Evolutionary conservation across 2,329 filamentous ascomycete genomes (phyloP).

Genomic region (Mycogone perniciosa): DNA sequence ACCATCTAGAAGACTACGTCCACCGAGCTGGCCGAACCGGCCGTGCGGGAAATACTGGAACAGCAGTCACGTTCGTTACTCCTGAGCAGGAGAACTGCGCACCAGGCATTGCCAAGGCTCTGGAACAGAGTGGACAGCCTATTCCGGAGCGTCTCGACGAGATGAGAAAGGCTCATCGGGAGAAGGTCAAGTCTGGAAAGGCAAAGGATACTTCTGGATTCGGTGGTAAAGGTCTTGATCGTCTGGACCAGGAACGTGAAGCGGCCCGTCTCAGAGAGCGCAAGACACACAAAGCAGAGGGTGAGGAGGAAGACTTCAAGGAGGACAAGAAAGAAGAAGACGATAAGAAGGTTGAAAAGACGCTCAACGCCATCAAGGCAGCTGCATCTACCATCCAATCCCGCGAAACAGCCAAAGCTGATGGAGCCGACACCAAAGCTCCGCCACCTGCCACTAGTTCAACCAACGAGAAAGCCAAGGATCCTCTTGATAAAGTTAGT

Average conservation of each 20-base stretch:
- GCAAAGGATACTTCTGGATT: slow-evolving; percentile 88
- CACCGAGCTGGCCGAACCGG: slow-evolving; percentile 91
- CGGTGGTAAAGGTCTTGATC: slow-evolving; percentile 88
- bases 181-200: slow-evolving; percentile 89
- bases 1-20: slow-evolving; percentile 94
- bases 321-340: slow-evolving; percentile 70
- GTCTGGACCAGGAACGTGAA: slow-evolving; percentile 84
- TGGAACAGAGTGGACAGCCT: slow-evolving; percentile 84
- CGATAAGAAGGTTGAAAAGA: slow-evolving; percentile 63
- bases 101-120: slow-evolving; percentile 78
- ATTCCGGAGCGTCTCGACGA: slow-evolving; percentile 64
- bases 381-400: slow-evolving; percentile 53
- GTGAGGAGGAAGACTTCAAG: slow-evolving; percentile 73
- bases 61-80: slow-evolving; percentile 89
- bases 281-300: slow-evolving; percentile 83
- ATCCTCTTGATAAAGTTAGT: slow-evolving; percentile 77
- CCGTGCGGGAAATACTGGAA: slow-evolving; percentile 88
- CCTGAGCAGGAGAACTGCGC: slow-evolving; percentile 89
- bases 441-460: slow-evolving; percentile 49
- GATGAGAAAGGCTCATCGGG: slow-evolving; percentile 67
- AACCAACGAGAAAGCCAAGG: slow-evolving; percentile 50
- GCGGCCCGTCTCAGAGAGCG: slow-evolving; percentile 79
- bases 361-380: slow-evolving; percentile 57
- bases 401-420: slow-evolving; percentile 44
- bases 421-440: slow-evolving; percentile 20